Conservation (phyloP, 768 basidiomycete species). For the Erythrobasidium yunnanense region DNA sequence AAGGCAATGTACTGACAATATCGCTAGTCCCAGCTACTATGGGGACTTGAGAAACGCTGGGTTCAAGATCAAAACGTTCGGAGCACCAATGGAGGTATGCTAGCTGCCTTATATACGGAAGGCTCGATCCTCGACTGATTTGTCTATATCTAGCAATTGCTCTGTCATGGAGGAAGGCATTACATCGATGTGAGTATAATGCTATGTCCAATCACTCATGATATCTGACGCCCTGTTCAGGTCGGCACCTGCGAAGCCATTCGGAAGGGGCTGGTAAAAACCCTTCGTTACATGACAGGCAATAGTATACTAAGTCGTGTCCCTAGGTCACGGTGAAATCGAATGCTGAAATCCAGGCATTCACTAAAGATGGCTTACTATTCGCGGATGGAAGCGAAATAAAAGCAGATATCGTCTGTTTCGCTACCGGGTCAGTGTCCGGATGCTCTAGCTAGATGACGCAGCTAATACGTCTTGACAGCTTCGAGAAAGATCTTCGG, state of each 20-base stretch:
- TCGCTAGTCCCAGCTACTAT: not conserved
- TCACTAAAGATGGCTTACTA: conserved; percentile 45
- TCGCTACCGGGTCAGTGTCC: conserved; percentile 56
- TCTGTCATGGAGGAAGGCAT: not conserved
- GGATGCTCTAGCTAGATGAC: too few species aligned
- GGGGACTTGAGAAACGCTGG: not conserved
- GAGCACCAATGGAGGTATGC: not conserved
- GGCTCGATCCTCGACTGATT: too few species aligned
- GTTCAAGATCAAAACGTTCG: not conserved
- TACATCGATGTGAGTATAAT: not conserved
- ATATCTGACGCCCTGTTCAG: not conserved
- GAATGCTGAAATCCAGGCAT: conserved; percentile 47
- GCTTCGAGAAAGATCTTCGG: conserved; percentile 16
- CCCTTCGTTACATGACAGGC: not conserved
- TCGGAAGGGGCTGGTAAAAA: not conserved
- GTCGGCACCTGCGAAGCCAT: not conserved
- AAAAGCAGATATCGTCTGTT: conserved; percentile 51
- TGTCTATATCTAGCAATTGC: not conserved
- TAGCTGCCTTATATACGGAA: not conserved
- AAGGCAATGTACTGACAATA: not conserved
- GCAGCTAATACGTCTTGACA: too few species aligned
- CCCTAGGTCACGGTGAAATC: conserved; percentile 59
- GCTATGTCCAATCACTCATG: not conserved
- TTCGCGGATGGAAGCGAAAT: conserved; percentile 49
- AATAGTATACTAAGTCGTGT: too few species aligned